Evolutionary conservation across 176 grass and related monocot genomes (phyloP).

Genomic region (Dendrocalamus sinicus): DNA sequence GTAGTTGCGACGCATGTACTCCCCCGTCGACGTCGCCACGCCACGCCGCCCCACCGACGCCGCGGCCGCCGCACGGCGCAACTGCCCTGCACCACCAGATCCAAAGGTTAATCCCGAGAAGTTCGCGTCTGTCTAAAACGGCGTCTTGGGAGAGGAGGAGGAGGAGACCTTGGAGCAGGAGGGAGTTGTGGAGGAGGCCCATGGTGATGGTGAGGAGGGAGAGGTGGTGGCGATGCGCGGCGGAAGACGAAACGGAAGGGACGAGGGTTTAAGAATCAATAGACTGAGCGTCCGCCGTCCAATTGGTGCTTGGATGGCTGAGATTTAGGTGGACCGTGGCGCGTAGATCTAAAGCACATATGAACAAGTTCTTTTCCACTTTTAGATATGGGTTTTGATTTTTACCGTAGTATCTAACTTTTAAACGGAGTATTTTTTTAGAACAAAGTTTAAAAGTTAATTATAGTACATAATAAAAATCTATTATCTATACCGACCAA

Average conservation of each 20-base stretch:
- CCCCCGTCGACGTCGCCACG: slow-evolving; percentile 62
- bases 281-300: neutral
- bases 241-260: neutral
- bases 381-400: too few relatives aligned
- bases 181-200: slow-evolving; percentile 66
- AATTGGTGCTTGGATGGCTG: neutral
- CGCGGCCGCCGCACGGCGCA: slow-evolving; percentile 35
- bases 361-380: too few relatives aligned
- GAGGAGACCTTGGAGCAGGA: slow-evolving; percentile 52
- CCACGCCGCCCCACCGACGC: slow-evolving; percentile 28
- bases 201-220: slow-evolving; percentile 45
- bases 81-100: slow-evolving; percentile 41
- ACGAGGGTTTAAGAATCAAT: slow-evolving; percentile 54
- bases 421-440: too few relatives aligned
- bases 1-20: slow-evolving; percentile 86
- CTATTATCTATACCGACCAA: too few relatives aligned
- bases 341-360: too few relatives aligned
- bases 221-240: slow-evolving; percentile 16
- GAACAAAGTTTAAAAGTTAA: too few relatives aligned
- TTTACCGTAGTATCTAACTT: too few relatives aligned
- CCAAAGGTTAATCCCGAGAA: neutral
- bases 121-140: neutral
- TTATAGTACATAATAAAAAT: too few relatives aligned
- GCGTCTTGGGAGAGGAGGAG: neutral
- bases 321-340: slow-evolving; percentile 5